These are phyloP conservation scores for Torulaspora maleeae DNA, from an alignment of 805 yeast species.

Conservation along the genomic window DNA sequence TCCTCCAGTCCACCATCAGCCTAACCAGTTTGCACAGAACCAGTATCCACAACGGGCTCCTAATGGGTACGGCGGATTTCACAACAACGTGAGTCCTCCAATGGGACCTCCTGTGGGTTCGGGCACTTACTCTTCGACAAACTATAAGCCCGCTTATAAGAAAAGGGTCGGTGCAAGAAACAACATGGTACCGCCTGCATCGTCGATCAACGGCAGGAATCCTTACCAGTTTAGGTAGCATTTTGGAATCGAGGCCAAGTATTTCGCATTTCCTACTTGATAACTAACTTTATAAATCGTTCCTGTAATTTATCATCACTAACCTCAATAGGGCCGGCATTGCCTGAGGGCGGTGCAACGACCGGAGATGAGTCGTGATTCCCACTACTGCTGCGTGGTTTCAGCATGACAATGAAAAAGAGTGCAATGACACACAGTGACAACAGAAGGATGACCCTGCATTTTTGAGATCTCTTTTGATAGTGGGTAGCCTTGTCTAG, in stretches of 20 bases:
- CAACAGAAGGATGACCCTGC: constrained; percentile 76
- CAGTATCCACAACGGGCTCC: constrained; percentile 2
- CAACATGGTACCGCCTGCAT: constrained; percentile 40
- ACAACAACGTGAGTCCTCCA: constrained; percentile 1
- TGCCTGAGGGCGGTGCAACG: background rate
- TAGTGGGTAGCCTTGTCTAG: constrained; percentile 69
- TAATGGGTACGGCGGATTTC: constrained; percentile 6
- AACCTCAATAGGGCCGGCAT: constrained; percentile 4
- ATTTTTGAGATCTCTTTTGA: constrained; percentile 86
- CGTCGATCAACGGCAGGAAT: constrained; percentile 40
- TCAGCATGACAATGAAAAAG: constrained; percentile 63
- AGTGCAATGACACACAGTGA: constrained; percentile 66
- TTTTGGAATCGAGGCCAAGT: background rate
- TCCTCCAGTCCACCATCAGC: constrained; percentile 6
- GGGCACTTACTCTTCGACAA: constrained; percentile 8
- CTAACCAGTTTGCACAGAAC: constrained; percentile 1
- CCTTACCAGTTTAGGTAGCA: constrained; percentile 42
- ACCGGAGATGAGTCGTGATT: background rate
- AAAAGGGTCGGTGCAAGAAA: constrained; percentile 34
- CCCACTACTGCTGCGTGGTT: constrained; percentile 41
- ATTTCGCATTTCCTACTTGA: background rate
- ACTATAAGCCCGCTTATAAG: constrained; percentile 41
- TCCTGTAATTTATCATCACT: constrained; percentile 5
- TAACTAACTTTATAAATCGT: constrained; percentile 2
- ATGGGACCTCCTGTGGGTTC: constrained; percentile 5